Evolutionary conservation across 2,329 filamentous ascomycete species (phyloP), one percentile per base, ranked within the genome.

Genomic region (Emmonsiellopsis sp.): DNA sequence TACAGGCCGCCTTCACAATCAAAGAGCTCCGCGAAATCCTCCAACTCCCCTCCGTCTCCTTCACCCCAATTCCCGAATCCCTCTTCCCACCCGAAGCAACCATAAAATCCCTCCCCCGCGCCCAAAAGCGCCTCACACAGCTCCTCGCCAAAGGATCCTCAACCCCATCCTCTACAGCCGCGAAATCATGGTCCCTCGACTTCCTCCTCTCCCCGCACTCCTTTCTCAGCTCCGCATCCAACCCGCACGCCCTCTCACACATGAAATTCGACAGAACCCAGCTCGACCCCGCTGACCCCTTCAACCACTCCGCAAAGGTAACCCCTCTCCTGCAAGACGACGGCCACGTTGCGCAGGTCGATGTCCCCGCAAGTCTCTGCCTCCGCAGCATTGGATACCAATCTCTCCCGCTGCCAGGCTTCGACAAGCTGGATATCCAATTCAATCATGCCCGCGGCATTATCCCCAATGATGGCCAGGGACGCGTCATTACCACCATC

Each of bases 381-480:
- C 96, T 98, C 72, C 83, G 90, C 15, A 95, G 89, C n/a, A 91
- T 98, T 43, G 93, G 93, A 6, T 98, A 98, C 73, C 89, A 89
- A 62, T 91, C 90, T 0, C 79, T 85, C 34, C 77, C 89, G 0
- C 73, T 98, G 0, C 79, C 83, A 0, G 92, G 89, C 0, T 85
- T 97, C 58, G 70, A 76, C 1, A 80, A 86, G 4, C 73, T 92
- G 0, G 85, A 84, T 2, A 82, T 96, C 43, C 82, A 84, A 7
- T 98, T 98, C 64, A 84, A 97, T 65, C 70, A 79, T 1, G 74
- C 75, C 7, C 79, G 80, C 2, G 93, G 92, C 4, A 79, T 92
- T 16, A 86, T 98, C 46, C 83, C 81, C 38, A 95, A 96, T 63
- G 91, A 96, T 66, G 81, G 84, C 1, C 73, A 82, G 34, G 93